Evolutionary conservation across 768 basidiomycete species (phyloP).

Genomic region (Leccinum rimulosum): DNA sequence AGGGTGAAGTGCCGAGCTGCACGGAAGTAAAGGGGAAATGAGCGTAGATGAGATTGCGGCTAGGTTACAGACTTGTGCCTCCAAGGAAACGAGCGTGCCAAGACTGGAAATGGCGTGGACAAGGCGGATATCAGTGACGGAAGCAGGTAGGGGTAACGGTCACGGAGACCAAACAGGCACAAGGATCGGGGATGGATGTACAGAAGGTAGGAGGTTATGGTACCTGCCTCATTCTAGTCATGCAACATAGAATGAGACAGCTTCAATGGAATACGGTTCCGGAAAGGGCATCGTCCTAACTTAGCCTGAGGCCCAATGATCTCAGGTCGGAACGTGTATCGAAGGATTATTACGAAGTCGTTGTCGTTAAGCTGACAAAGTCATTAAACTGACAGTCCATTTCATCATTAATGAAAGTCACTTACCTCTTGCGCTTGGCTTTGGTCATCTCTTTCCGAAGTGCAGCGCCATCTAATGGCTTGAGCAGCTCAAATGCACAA

Average conservation of each 20-base stretch:
- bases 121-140: conserved; percentile 30
- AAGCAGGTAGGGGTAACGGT: conserved; percentile 29
- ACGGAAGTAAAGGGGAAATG: conserved; percentile 24
- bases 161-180: conserved; percentile 21
- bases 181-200: conserved; percentile 17
- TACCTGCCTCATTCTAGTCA: conserved; percentile 28
- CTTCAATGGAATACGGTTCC: conserved; percentile 20
- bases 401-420: not conserved
- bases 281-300: conserved; percentile 5
- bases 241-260: conserved; percentile 21
- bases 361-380: conserved; percentile 32
- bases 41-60: conserved; percentile 31
- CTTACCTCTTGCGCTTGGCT: conserved; percentile 93
- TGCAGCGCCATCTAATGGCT: conserved; percentile 92
- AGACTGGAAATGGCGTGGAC: conserved; percentile 17
- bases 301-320: conserved; percentile 4
- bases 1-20: conserved; percentile 11
- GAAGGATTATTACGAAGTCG: conserved; percentile 25
- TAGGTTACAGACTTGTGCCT: conserved; percentile 34
- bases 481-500: conserved; percentile 96
- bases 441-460: conserved; percentile 98
- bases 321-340: conserved; percentile 4
- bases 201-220: conserved; percentile 25
- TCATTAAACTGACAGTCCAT: conserved; percentile 1
- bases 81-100: conserved; percentile 26